Percentiles rank a stretch among this genome's conserved stretches.
Evolutionary conservation across 371 early-diverging fungal genomes (phyloP).

Genomic region (Apophysomyces trapeziformis): DNA sequence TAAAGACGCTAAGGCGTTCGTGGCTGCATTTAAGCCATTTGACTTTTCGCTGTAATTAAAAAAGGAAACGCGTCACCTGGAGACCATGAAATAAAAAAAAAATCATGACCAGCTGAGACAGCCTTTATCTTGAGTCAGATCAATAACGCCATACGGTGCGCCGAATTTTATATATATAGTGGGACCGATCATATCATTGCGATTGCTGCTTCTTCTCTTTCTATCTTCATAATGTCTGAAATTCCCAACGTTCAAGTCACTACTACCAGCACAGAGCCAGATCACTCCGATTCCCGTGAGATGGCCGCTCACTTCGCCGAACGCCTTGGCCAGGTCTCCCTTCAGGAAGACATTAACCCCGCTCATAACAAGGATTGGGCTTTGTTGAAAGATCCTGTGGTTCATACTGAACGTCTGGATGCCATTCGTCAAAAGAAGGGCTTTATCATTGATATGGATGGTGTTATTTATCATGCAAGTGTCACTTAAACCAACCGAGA

Average conservation of each 20-base stretch:
- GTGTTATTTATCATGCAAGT: conserved; percentile 70
- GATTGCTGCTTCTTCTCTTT: not conserved
- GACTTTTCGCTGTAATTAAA: conserved; percentile 50
- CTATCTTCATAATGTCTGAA: not conserved
- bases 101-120: conserved; percentile 9
- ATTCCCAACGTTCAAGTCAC: conserved; percentile 9
- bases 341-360: conserved; percentile 8
- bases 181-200: not conserved
- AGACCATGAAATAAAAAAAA: conserved; percentile 8
- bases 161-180: conserved; percentile 5
- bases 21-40: conserved; percentile 56
- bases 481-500: not conserved
- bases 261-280: not conserved
- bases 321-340: conserved; percentile 11
- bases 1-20: conserved; percentile 52
- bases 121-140: conserved; percentile 42
- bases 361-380: conserved; percentile 40
- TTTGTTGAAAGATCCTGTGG: conserved; percentile 44
- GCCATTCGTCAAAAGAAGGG: conserved; percentile 65
- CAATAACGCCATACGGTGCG: conserved; percentile 25
- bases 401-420: conserved; percentile 55
- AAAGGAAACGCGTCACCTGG: conserved; percentile 12
- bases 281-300: conserved; percentile 15
- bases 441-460: conserved; percentile 73
- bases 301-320: conserved; percentile 20